Percentiles rank a stretch among this genome's conserved stretches.
Evolutionary conservation across 2,329 filamentous ascomycete genomes (phyloP).

Genomic region (Fusarium tupiense): DNA sequence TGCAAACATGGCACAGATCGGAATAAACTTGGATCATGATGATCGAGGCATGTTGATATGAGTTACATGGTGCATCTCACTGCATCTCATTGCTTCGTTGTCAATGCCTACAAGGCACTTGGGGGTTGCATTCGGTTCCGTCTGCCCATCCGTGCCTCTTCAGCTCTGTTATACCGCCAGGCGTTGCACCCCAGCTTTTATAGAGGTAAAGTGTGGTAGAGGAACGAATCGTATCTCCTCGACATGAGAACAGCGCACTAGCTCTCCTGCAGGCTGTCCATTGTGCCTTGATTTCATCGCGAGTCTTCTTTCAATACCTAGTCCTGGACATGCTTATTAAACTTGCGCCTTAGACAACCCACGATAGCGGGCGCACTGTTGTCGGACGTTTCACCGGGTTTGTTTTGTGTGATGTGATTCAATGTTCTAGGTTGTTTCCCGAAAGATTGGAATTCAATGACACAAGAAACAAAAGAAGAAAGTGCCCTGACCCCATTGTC

Average conservation of each 20-base stretch:
- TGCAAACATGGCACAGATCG: conserved; percentile 11
- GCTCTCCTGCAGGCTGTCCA: neutral
- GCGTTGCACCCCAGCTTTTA: conserved; percentile 19
- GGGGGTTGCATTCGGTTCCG: conserved; percentile 16
- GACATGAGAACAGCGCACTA: conserved; percentile 21
- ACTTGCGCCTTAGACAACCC: neutral
- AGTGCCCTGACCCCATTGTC: conserved; percentile 25
- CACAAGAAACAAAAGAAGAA: conserved; percentile 9
- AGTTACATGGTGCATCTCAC: conserved; percentile 21
- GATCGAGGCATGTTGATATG: conserved; percentile 5
- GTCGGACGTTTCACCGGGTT: conserved; percentile 19
- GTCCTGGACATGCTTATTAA: neutral
- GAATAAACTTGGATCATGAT: conserved; percentile 1
- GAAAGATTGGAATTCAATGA: conserved; percentile 16
- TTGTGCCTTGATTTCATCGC: conserved; percentile 18
- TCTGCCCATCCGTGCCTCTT: conserved; percentile 30
- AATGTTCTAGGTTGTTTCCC: conserved; percentile 25
- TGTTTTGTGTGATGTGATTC: conserved; percentile 6
- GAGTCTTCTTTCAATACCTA: neutral
- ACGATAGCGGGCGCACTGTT: conserved; percentile 18
- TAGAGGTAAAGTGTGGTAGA: conserved; percentile 18
- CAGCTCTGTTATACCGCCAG: conserved; percentile 32
- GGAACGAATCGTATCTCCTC: conserved; percentile 15
- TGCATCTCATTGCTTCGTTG: conserved; percentile 31
- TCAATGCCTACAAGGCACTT: neutral